Conservation (phyloP, 139 green algal genomes). For the Trebouxia sp. region DNA sequence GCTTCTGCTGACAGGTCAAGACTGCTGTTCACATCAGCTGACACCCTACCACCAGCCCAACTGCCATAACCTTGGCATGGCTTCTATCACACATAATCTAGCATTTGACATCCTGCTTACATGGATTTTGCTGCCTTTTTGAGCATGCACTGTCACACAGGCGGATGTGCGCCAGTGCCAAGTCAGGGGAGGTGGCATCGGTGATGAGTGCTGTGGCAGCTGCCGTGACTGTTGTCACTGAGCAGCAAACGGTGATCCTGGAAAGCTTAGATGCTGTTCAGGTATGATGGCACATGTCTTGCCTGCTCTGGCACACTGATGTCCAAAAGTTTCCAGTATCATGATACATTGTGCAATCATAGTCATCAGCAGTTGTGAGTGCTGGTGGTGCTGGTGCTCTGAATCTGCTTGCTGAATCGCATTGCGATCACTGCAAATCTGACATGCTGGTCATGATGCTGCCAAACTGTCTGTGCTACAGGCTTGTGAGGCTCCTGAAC, state of each 20-base stretch:
- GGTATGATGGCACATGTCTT: background rate
- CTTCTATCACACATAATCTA: background rate
- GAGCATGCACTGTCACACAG: too few relatives aligned
- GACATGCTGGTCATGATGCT: background rate
- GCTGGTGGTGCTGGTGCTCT: too few relatives aligned
- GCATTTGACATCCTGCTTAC: background rate
- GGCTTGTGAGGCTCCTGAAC: background rate
- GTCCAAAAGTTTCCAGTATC: too few relatives aligned
- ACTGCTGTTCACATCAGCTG: too few relatives aligned
- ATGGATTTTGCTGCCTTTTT: background rate
- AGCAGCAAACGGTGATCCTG: background rate
- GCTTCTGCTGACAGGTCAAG: too few relatives aligned
- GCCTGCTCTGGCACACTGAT: too few relatives aligned
- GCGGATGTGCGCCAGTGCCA: background rate
- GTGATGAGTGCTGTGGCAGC: background rate
- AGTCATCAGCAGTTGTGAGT: too few relatives aligned
- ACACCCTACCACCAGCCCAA: too few relatives aligned
- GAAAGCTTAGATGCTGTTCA: background rate
- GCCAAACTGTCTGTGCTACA: background rate
- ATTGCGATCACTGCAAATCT: background rate
- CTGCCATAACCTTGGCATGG: too few relatives aligned
- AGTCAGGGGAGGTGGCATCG: background rate
- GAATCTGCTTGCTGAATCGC: too few relatives aligned
- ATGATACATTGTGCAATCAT: too few relatives aligned
- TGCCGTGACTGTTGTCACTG: background rate